Percentiles rank a stretch among this genome's conserved stretches.
Evolutionary conservation across 805 yeast genomes (phyloP).

Genomic region (Candida silvicultrix): DNA sequence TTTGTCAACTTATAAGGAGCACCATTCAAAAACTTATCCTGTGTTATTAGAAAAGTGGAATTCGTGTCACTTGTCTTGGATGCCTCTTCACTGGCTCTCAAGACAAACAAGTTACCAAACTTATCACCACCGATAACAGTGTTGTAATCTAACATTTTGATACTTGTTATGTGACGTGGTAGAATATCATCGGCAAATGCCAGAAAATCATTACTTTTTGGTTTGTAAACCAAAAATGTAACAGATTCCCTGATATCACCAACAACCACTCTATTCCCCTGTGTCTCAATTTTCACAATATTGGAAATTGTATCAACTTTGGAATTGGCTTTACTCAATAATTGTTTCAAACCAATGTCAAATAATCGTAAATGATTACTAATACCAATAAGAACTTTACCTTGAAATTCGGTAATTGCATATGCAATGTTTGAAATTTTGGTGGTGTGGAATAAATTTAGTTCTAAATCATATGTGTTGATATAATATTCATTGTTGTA

Average conservation of each 20-base stretch:
- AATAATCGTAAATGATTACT: slow-evolving; percentile 49
- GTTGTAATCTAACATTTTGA: slow-evolving; percentile 59
- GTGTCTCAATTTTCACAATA: slow-evolving; percentile 48
- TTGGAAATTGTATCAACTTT: slow-evolving; percentile 36
- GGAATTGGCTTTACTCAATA: slow-evolving; percentile 58
- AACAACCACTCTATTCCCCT: slow-evolving; percentile 54
- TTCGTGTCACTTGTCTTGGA: slow-evolving; percentile 42
- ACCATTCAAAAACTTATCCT: slow-evolving; percentile 37
- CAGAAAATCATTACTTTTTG: slow-evolving; percentile 40
- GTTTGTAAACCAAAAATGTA: slow-evolving; percentile 47
- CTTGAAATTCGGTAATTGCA: slow-evolving; percentile 50
- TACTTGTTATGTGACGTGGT: slow-evolving; percentile 58
- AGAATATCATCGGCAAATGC: slow-evolving; percentile 67
- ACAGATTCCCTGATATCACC: slow-evolving; percentile 72
- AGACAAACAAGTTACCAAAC: slow-evolving; percentile 72
- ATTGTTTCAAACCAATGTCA: slow-evolving; percentile 74
- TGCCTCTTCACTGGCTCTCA: slow-evolving; percentile 50
- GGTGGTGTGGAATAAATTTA: slow-evolving; percentile 58
- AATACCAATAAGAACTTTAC: slow-evolving; percentile 54
- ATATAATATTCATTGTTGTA: slow-evolving; percentile 16
- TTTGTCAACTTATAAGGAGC: slow-evolving; percentile 44
- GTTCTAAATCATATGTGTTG: slow-evolving; percentile 26
- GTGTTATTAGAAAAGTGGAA: slow-evolving; percentile 30
- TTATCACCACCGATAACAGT: slow-evolving; percentile 83
- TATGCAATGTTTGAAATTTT: slow-evolving; percentile 39